Percentiles rank a stretch among this genome's conserved stretches.
These are phyloP conservation scores for Cyclanthera cordifolia DNA, from an alignment of 306 rosid genomes.

Conservation along the genomic window DNA sequence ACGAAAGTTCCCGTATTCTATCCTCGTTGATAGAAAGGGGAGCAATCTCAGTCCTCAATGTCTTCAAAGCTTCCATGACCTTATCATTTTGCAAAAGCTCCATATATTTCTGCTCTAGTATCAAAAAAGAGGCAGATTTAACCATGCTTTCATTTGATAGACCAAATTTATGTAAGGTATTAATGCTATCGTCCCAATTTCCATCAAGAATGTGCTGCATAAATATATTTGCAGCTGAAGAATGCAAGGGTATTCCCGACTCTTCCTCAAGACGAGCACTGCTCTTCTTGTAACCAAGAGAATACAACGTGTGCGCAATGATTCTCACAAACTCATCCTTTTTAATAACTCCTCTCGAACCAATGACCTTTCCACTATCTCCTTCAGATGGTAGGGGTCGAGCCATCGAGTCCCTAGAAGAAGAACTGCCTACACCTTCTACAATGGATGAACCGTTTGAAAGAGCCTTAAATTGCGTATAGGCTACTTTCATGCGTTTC, in stretches of 20 bases:
- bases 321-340: conserved; percentile 83
- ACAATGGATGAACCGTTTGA: conserved; percentile 74
- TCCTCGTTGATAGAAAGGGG: conserved; percentile 46
- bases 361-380: conserved; percentile 60
- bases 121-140: conserved; percentile 62
- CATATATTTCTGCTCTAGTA: conserved; percentile 75
- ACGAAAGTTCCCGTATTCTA: conserved; percentile 77
- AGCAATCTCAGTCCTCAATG: conserved; percentile 72
- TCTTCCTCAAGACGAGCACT: conserved; percentile 85
- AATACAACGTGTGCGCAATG: conserved; percentile 76
- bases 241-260: conserved; percentile 74
- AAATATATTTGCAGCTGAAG: conserved; percentile 53
- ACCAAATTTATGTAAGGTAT: conserved; percentile 56
- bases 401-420: conserved; percentile 74
- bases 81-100: conserved; percentile 60
- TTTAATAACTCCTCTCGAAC: conserved; percentile 77
- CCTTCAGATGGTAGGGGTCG: conserved; percentile 65
- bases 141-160: conserved; percentile 46
- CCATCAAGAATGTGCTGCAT: conserved; percentile 79
- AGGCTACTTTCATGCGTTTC: conserved; percentile 79
- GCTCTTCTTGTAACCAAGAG: conserved; percentile 83
- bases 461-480: conserved; percentile 48
- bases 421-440: conserved; percentile 45
- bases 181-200: conserved; percentile 68
- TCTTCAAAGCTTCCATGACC: conserved; percentile 77